Base-by-base conservation (phyloP, 441 rosid genomes). In the Adansonia grandidieri region DNA sequence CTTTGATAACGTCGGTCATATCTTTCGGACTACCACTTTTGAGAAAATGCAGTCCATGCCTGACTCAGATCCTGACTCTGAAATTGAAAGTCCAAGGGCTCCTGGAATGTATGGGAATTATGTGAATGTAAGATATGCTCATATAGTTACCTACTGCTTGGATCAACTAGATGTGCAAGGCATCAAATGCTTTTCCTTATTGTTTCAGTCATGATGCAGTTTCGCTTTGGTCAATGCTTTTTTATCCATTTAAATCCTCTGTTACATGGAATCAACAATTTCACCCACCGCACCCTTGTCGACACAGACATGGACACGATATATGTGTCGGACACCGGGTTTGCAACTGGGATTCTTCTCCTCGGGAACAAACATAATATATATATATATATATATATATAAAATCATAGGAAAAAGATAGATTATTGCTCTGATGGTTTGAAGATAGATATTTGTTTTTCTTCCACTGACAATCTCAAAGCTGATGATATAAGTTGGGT, bases 21-120 rank as follows among this genome's bases (percentile, higher is more conserved):
- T 96, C 99, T 22, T 96, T 96, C 77, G 98, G 99, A 73, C 80
- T 96, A 73, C 98, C 99, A 22, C 93, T 96, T 73, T 82, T 96
- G 45, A 88, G 98, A 84, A 93, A 84, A 82, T 94, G 98, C 89
- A 96, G 89, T 86, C 90, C 95, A 6, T 96, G 98, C 85, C 98
- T 47, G 97, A 91, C 63, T 63, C 91, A 50, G 94, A 88, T 85
- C 50, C 94, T 73, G 91, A 85, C 17, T 87, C 97, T 78, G 91
- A 91, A 72, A 89, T 94, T 73, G 93, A 90, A 84, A 94, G 99
- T 80, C 98, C 99, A 60, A 74, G 88, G 65, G 87, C 96, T 81
- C 99, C 99, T 13, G 99, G 99, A 81, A 91, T 87, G 94, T 88
- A 90, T 73, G 99, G 98, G 57, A 96, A 96, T 85, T 96, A 96